A percentile compares a stretch with the other conserved stretches of the same genome.
These are phyloP conservation scores for Isatis tinctoria DNA, from an alignment of 345 rosid species.

Conservation along the genomic window DNA sequence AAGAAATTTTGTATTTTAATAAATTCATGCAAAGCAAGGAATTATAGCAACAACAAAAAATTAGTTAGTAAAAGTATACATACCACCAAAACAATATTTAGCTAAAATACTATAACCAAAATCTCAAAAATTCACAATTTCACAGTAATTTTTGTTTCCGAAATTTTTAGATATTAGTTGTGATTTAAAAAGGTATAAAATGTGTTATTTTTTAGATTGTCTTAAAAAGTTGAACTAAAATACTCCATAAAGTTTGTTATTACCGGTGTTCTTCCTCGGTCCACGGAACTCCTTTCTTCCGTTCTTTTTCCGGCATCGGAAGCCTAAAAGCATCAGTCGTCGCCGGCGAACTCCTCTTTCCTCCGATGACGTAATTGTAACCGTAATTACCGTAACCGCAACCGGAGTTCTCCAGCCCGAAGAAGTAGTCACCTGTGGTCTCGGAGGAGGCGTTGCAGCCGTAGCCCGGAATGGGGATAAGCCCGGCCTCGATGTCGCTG, in stretches of 20 bases:
- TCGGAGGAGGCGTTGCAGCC: constrained; percentile 26
- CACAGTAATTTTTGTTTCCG: not conserved
- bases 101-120: not conserved
- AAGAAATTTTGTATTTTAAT: not conserved
- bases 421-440: constrained; percentile 18
- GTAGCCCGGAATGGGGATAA: constrained; percentile 70
- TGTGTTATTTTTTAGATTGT: not conserved
- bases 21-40: not conserved
- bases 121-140: not conserved
- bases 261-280: constrained; percentile 98
- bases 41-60: not conserved
- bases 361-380: constrained; percentile 42
- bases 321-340: constrained; percentile 26
- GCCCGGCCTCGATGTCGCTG: constrained; percentile 81
- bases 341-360: constrained; percentile 57
- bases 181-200: not conserved
- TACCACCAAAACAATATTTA: not conserved
- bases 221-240: not conserved
- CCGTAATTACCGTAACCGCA: not conserved
- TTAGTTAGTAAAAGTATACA: not conserved
- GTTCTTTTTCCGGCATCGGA: constrained; percentile 58
- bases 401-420: constrained; percentile 33
- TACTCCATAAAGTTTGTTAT: not conserved
- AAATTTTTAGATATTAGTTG: not conserved
- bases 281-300: constrained; percentile 99